These are phyloP conservation scores for Suillus bovinus DNA, from an alignment of 768 basidiomycete genomes.

Conservation along the genomic window DNA sequence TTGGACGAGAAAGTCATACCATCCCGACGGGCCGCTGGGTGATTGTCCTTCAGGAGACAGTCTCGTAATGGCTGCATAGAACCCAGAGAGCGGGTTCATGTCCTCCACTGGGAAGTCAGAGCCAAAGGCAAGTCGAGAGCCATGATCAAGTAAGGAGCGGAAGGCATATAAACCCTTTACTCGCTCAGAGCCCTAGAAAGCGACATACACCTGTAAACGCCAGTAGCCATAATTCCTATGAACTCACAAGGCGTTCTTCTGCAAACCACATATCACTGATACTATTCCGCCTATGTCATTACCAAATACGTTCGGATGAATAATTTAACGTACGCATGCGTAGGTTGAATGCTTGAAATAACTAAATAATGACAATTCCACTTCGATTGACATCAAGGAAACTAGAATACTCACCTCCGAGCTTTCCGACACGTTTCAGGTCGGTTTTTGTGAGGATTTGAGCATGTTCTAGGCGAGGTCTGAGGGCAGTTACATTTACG, in stretches of 20 bases:
- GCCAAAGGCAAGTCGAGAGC: constrained; percentile 73
- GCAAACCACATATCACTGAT: constrained; percentile 92
- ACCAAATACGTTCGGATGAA: neutral
- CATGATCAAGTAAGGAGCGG: constrained; percentile 64
- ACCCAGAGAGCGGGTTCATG: constrained; percentile 80
- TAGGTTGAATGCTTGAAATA: constrained; percentile 89
- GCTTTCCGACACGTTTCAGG: constrained; percentile 70
- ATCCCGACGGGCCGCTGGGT: constrained; percentile 82
- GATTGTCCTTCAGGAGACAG: constrained; percentile 68
- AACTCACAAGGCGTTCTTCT: constrained; percentile 70
- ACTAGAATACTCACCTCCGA: constrained; percentile 62
- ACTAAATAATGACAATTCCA: constrained; percentile 45
- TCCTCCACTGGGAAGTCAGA: constrained; percentile 91
- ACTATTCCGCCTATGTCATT: constrained; percentile 32
- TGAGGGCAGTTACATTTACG: constrained; percentile 59
- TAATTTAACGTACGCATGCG: constrained; percentile 66
- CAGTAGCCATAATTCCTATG: neutral
- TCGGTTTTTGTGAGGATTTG: constrained; percentile 82
- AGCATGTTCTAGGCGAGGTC: constrained; percentile 88
- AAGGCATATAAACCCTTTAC: constrained; percentile 89
- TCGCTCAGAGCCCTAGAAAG: constrained; percentile 70
- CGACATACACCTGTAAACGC: neutral
- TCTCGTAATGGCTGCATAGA: constrained; percentile 87
- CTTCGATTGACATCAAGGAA: constrained; percentile 2
- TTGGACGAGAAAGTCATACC: constrained; percentile 44